Evolutionary conservation across 108 stramenopile species (phyloP), one percentile per base, ranked within the genome.

Genomic region (Skeletonema grethae): DNA sequence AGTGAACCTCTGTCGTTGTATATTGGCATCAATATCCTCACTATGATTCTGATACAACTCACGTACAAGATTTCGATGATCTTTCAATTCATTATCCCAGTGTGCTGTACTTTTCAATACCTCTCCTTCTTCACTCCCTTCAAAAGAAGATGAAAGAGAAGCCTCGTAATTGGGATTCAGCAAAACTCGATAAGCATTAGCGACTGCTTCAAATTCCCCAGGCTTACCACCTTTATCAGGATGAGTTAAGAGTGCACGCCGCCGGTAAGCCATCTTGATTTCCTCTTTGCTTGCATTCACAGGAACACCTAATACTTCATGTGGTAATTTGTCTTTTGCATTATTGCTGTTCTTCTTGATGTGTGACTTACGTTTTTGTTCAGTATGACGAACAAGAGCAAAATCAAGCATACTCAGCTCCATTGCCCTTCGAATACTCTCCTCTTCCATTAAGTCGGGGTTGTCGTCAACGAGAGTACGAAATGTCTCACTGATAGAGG

Each of bases 361-460:
- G 39, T 64, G 56, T 7, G 29, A 43, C 18, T 82, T 45, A 11
- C 16, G 62, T 30, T 13, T 1, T 41, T 64, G 48, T 31, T 28
- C 29, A 7, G 22, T 56, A 13, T 59, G 71, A 39, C 38, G 57
- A 2, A 88, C 87, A 53, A 88, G 56, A 0, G 87, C 84, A 61
- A 78, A 79, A 71, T 88, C 87, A 43, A 88, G 70, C 83, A 88
- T 80, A 43, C 82, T 84, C 43, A 88, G 69, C 57, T 88, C 87
- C 72, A 83, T 81, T 15, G 87, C 87, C 58, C 85, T 72, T 41
- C 75, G 53, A 7, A 85, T 61, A 30, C 72, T 69, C n/a, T 84
- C 82, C 30, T 83, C 63, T 61, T 88, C 87, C 59, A 84, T 16
- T 50, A 61, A 36, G 36, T 85, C 75, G 0, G 87, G 87, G 67